A percentile compares a stretch with the other conserved stretches of the same genome.
These are phyloP conservation scores for Trametes punicea DNA, from an alignment of 768 basidiomycete species.

Conservation along the genomic window DNA sequence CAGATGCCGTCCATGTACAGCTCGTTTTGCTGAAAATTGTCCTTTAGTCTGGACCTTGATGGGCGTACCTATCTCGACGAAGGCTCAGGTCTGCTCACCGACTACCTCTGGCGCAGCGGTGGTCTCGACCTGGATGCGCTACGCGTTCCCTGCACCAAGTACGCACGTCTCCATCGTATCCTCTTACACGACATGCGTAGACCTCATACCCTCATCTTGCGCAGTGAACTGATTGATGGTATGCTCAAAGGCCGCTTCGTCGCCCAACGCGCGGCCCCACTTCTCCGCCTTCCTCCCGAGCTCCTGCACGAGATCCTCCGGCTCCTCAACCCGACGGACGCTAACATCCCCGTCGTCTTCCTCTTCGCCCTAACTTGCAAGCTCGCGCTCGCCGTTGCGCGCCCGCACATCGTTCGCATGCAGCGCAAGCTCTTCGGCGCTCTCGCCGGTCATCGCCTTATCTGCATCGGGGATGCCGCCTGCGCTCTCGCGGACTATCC, in stretches of 20 bases:
- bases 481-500: neutral
- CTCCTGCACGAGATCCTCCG: constrained; percentile 9
- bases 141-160: neutral
- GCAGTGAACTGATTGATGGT: neutral
- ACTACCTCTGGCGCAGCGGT: neutral
- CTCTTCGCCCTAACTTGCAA: constrained; percentile 13
- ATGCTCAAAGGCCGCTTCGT: neutral
- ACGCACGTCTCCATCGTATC: too few relatives aligned
- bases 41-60: constrained; percentile 11
- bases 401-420: constrained; percentile 1
- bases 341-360: neutral
- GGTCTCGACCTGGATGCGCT: neutral
- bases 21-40: too few relatives aligned
- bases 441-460: constrained; percentile 10
- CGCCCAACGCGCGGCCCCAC: constrained; percentile 1
- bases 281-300: constrained; percentile 13
- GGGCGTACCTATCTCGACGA: constrained; percentile 3
- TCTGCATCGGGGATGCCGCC: constrained; percentile 2
- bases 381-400: constrained; percentile 4
- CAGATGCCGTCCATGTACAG: neutral
- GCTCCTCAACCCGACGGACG: neutral
- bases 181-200: too few relatives aligned
- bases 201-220: too few relatives aligned
- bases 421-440: neutral
- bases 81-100: neutral